Base-by-base conservation (phyloP, 495 filamentous ascomycete species). In the Aspergillus sclerotioniger region DNA sequence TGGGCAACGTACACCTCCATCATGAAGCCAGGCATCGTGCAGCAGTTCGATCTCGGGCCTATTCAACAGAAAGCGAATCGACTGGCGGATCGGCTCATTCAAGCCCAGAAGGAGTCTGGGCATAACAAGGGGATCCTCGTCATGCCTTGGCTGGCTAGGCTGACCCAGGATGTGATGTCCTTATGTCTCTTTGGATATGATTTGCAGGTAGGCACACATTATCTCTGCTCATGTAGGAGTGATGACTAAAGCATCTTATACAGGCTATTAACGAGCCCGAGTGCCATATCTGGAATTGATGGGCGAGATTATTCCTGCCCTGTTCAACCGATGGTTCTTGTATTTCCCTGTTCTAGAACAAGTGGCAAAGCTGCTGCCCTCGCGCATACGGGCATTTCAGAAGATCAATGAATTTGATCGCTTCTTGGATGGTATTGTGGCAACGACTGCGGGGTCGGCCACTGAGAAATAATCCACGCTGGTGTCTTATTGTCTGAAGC, bases 301-400 rank as follows among this genome's bases (percentile, higher is more conserved):
- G 35, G 19, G 21, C 6, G 41, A 41, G 25, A 61, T 69, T 44
- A 65, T 67, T 33, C 58, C 33, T 4, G 33, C 61, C 8, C 70
- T 76, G 15, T 77, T 76, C 67, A 73, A 72, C 39, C 74, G 73
- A 1, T 53, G 74, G 7, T 76, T 62, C 62, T 67, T 76, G 52
- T 74, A 69, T 56, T 75, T 75, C 53, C 74, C 74, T 3, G 62
- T 70, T 17, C 65, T 74, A 0, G 72, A 76, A 17, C 57, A 61
- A 28, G 68, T 67, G 51, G 65, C 64, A 5, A 51, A 37, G 20
- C 20, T 69, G n/a, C 63, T 75, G 20, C 58, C 28, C 12, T 67
- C 62, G 5, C 68, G 73, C 16, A 57, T 60, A 44, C 31, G 47
- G 0, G 71, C 65, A 12, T 67, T 70, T 20, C 20, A 21, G 6